Conservation (phyloP, 2,329 filamentous ascomycete species). For the Cadophora malorum region DNA sequence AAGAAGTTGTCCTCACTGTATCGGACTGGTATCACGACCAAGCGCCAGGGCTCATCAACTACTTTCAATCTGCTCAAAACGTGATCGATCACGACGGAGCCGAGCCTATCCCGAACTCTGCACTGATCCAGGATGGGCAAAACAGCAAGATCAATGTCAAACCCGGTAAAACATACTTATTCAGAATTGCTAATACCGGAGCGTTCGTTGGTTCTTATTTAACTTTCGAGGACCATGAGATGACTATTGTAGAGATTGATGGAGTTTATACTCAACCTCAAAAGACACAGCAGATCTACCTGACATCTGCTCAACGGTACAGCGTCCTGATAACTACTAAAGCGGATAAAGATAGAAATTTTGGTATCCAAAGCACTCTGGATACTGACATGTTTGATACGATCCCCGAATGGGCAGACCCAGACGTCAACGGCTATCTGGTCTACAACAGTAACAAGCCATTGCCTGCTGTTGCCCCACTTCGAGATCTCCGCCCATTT, state of each 20-base stretch:
- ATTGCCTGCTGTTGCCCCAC: conserved; percentile 48
- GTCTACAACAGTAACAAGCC: conserved; percentile 56
- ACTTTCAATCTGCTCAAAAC: conserved; percentile 46
- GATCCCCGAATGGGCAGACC: conserved; percentile 69
- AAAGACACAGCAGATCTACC: conserved; percentile 50
- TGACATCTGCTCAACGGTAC: conserved; percentile 55
- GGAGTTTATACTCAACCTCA: conserved; percentile 49
- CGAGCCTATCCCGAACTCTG: conserved; percentile 31
- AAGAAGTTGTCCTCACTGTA: conserved; percentile 62
- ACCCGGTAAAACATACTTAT: conserved; percentile 31
- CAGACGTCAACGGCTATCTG: conserved; percentile 67
- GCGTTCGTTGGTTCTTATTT: conserved; percentile 28
- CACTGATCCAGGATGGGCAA: conserved; percentile 28
- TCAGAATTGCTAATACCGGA: conserved; percentile 33
- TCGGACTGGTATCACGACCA: conserved; percentile 63
- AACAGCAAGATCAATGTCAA: conserved; percentile 32
- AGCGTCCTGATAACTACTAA: conserved; percentile 53
- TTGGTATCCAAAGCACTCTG: conserved; percentile 43
- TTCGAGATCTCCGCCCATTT: conserved; percentile 58
- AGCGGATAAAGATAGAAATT: conserved; percentile 45
- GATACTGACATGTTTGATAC: conserved; percentile 61
- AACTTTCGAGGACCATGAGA: conserved; percentile 36
- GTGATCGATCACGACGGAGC: conserved; percentile 16
- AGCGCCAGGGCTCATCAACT: conserved; percentile 28
- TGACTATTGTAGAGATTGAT: conserved; percentile 56